Evolutionary conservation across 768 basidiomycete species (phyloP).

Genomic region (Calocybe gangraenosa): DNA sequence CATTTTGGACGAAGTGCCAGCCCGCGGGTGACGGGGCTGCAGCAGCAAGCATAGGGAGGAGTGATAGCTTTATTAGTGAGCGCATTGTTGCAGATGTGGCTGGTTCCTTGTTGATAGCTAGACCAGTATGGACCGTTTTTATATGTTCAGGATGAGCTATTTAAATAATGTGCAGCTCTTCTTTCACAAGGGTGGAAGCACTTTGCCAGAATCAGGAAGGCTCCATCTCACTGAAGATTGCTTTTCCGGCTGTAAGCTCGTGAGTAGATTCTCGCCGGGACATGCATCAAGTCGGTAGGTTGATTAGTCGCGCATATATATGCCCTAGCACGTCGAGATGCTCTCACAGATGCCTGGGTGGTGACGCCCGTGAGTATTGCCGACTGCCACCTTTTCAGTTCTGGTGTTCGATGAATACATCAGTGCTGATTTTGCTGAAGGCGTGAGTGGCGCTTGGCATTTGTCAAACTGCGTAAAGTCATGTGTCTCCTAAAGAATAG

Average conservation of each 20-base stretch:
- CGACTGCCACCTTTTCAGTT: too few relatives aligned
- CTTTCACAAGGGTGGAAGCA: not conserved
- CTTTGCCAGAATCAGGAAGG: not conserved
- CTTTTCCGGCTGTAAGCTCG: not conserved
- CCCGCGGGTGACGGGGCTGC: constrained; percentile 9
- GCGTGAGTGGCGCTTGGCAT: too few relatives aligned
- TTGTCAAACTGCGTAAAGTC: too few relatives aligned
- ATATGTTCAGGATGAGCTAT: not conserved
- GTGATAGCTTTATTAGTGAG: not conserved
- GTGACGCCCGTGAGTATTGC: not conserved
- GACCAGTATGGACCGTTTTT: not conserved
- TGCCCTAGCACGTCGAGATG: not conserved
- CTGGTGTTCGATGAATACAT: too few relatives aligned
- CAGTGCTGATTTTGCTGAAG: too few relatives aligned
- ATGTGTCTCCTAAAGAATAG: too few relatives aligned
- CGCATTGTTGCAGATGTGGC: constrained; percentile 4
- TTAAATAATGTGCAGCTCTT: not conserved
- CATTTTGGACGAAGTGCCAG: constrained; percentile 24
- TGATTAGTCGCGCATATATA: not conserved
- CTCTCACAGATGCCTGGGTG: not conserved
- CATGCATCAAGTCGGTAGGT: not conserved
- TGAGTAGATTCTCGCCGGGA: not conserved
- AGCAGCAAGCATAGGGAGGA: not conserved
- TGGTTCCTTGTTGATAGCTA: not conserved
- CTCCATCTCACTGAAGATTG: not conserved